Evolutionary conservation across 2,329 filamentous ascomycete genomes (phyloP).

Genomic region (Fusarium veterinarium): DNA sequence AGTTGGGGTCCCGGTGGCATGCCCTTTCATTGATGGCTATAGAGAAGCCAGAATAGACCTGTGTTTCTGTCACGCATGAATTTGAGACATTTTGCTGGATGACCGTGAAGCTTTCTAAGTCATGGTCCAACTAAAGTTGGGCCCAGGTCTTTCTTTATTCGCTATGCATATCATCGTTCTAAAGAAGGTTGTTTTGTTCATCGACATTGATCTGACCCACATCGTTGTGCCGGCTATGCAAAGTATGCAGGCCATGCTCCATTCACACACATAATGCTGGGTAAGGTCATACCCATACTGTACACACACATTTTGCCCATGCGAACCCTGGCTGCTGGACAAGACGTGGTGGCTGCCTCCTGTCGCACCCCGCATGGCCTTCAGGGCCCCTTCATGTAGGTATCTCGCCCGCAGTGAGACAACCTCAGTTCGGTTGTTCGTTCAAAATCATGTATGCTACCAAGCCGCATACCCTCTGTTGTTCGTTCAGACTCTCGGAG

Average conservation of each 20-base stretch:
- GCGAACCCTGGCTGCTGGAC: slow-evolving; percentile 36
- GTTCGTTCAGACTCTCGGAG: slow-evolving; percentile 24
- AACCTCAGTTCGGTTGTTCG: slow-evolving; percentile 30
- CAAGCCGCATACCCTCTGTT: slow-evolving; percentile 36
- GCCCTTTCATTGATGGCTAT: neutral
- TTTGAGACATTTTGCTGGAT: neutral
- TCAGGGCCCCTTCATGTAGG: slow-evolving; percentile 36
- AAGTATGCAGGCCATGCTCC: slow-evolving; percentile 20
- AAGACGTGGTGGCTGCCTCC: slow-evolving; percentile 31
- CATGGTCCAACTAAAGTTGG: neutral
- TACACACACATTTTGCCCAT: slow-evolving; percentile 34
- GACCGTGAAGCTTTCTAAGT: neutral
- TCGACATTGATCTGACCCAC: slow-evolving; percentile 29
- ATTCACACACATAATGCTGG: slow-evolving; percentile 20
- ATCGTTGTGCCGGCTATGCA: slow-evolving; percentile 34
- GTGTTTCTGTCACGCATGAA: neutral
- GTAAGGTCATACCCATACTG: slow-evolving; percentile 25
- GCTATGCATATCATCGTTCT: slow-evolving; percentile 34
- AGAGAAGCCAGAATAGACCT: neutral
- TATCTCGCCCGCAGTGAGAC: slow-evolving; percentile 43
- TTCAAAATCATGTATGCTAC: slow-evolving; percentile 30
- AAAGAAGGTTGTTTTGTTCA: slow-evolving; percentile 26
- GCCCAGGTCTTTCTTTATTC: neutral
- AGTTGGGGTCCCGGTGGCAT: neutral
- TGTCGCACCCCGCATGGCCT: slow-evolving; percentile 35